phyloP scores from a whole-genome alignment of 2,329 filamentous ascomycete genomes.

The Ophiostoma piceae region DNA sequence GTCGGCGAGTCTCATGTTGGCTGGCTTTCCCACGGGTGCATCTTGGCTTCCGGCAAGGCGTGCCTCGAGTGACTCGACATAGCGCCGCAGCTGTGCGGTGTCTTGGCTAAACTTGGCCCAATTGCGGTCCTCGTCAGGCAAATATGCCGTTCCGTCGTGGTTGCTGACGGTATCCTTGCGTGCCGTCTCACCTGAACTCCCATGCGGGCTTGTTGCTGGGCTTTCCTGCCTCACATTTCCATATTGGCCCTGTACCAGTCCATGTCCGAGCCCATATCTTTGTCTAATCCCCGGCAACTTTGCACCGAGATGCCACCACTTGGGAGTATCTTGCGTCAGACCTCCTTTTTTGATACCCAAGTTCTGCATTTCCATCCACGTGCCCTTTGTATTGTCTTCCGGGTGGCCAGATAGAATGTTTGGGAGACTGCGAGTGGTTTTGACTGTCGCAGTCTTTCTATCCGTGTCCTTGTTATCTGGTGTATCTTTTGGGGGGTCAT shows the following conservation, averaged over 20 bases:
- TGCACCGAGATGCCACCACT: neutral
- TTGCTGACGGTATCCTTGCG: neutral
- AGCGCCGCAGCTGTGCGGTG: conserved; percentile 28
- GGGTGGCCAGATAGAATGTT: neutral
- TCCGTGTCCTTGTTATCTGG: neutral
- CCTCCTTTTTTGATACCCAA: neutral
- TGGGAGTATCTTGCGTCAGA: neutral
- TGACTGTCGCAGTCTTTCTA: neutral
- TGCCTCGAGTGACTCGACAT: conserved; percentile 30
- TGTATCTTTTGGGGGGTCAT: neutral
- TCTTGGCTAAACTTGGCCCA: conserved; percentile 30
- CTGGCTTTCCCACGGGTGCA: neutral
- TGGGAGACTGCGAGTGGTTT: neutral
- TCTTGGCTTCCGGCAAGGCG: conserved; percentile 26
- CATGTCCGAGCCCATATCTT: neutral
- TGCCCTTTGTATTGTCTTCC: neutral
- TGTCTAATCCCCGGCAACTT: neutral
- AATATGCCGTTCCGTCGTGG: conserved; percentile 24
- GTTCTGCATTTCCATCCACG: conserved; percentile 3
- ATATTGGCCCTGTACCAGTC: neutral
- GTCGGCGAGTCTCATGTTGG: neutral
- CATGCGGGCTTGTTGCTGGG: neutral
- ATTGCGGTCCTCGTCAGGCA: conserved; percentile 25
- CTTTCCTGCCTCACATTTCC: neutral
- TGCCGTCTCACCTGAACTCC: neutral